Conservation (phyloP, 108 stramenopile genomes). For the Aurantiochytrium sp. region DNA sequence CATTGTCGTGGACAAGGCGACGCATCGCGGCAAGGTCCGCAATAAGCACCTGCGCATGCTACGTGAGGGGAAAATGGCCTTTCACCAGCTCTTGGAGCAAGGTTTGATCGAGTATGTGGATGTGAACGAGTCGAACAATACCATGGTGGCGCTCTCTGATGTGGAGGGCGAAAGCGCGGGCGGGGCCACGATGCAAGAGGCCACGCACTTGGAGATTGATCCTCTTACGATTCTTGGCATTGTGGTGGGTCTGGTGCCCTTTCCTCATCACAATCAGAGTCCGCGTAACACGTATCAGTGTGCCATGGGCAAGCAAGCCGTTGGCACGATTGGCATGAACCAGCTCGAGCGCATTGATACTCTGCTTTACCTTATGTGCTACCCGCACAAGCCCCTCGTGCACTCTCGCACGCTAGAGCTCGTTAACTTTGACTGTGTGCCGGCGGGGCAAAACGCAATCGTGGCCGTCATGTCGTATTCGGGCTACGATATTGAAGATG, state of each 20-base stretch:
- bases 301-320: slow-evolving; percentile 75
- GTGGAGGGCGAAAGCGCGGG: not conserved
- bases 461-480: slow-evolving; percentile 97
- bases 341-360: slow-evolving; percentile 98
- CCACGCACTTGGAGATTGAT: slow-evolving; percentile 99
- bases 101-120: slow-evolving; percentile 95
- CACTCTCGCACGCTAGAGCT: slow-evolving; percentile 96
- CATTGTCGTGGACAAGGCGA: slow-evolving; percentile 74
- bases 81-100: slow-evolving; percentile 80
- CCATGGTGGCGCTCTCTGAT: slow-evolving; percentile 9
- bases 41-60: slow-evolving; percentile 55
- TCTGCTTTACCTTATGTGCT: slow-evolving; percentile 96
- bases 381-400: slow-evolving; percentile 96
- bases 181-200: slow-evolving; percentile 45
- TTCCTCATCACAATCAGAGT: slow-evolving; percentile 99
- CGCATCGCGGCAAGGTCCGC: not conserved
- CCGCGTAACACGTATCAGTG: slow-evolving; percentile 98
- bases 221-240: slow-evolving; percentile 74
- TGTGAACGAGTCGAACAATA: slow-evolving; percentile 89
- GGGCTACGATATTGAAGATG: slow-evolving; percentile 97
- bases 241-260: slow-evolving; percentile 88
- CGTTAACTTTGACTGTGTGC: slow-evolving; percentile 92
- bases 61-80: slow-evolving; percentile 44
- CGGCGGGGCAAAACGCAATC: slow-evolving; percentile 90
- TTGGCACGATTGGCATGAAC: slow-evolving; percentile 93